Base-by-base conservation (phyloP, 176 grass and related monocot genomes). In the Oryza australiensis region DNA sequence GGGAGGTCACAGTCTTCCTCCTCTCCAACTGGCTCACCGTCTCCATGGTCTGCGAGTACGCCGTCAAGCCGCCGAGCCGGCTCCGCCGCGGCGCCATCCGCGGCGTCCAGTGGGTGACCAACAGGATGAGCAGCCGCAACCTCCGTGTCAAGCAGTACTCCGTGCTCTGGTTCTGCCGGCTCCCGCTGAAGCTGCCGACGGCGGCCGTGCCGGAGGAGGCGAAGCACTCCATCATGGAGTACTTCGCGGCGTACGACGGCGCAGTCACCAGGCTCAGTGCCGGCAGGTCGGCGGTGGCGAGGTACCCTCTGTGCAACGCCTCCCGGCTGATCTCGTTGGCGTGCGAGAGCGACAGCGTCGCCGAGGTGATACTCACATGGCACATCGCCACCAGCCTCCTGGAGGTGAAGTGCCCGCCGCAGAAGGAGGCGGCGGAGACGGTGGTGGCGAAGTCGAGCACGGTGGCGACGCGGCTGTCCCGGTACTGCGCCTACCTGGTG, bases 1-100 rank as follows among this genome's bases (percentile, higher is more conserved):
- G 73, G 82, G 82, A 84, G 73, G 1, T 84, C 46, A 0, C 42
- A 10, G 46, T 70, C 16, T 77, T 76, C 18, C 9, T 84, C 0
- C 73, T 84, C 73, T 84, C 82, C 32, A 41, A 84, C 24, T 84
- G 82, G 82, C 9, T 84, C 82, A 60, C 34, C 45, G 82, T 84
- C 0, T 70, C 59, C 0, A 0, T 84, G n/a, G 0, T 84, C 28
- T 76, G 12, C 41, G 37, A 22, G 63, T 78, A 64, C 75, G 18
- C 30, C 3, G 26, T 13, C 23, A 65, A 78, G 60, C 74, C 29
- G 5, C 55, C 4, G 2, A 45, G 40, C 35, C 34, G 4, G 4
- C n/a, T 41, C 37, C 12, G 37, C 5, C 4, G 68, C 12, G 37
- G 6, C 5, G 26, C 13, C 16, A 16, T 78, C 75, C 60, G 60